Percentiles rank a stretch among this genome's conserved stretches.
Evolutionary conservation across 2,329 filamentous ascomycete genomes (phyloP).

Genomic region (Aspergillus oerlinghausenensis): DNA sequence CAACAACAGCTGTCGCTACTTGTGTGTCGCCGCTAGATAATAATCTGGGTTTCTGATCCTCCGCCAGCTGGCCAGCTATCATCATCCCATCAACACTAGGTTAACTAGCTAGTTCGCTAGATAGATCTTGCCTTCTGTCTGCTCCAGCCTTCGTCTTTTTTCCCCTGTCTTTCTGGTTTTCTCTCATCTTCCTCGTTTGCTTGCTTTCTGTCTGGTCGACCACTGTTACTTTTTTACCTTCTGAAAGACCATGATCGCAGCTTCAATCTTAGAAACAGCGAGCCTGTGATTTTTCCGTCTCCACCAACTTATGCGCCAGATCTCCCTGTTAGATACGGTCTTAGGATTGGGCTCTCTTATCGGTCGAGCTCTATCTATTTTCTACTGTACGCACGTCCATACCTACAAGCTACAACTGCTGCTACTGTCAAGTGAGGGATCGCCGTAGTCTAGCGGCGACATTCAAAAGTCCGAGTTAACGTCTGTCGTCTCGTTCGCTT

Average conservation of each 20-base stretch:
- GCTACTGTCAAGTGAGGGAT: background rate
- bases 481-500: background rate
- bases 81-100: background rate
- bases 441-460: background rate
- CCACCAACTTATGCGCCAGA: background rate
- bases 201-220: conserved; percentile 4
- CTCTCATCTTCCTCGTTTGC: conserved; percentile 6
- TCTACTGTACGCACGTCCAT: background rate
- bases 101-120: background rate
- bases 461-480: background rate
- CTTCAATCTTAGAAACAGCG: background rate
- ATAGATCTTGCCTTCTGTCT: background rate
- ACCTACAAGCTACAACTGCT: background rate
- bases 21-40: background rate
- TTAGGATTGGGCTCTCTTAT: background rate
- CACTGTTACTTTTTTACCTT: background rate
- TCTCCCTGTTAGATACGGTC: background rate
- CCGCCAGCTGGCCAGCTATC: background rate
- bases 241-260: background rate
- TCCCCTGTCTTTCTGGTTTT: conserved; percentile 5
- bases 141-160: conserved; percentile 25
- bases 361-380: background rate
- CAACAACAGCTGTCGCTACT: background rate
- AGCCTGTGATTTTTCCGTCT: background rate
- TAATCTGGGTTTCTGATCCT: background rate